Evolutionary conservation across 2,329 filamentous ascomycete species (phyloP).

Genomic region (Sporothrix schenckii): DNA sequence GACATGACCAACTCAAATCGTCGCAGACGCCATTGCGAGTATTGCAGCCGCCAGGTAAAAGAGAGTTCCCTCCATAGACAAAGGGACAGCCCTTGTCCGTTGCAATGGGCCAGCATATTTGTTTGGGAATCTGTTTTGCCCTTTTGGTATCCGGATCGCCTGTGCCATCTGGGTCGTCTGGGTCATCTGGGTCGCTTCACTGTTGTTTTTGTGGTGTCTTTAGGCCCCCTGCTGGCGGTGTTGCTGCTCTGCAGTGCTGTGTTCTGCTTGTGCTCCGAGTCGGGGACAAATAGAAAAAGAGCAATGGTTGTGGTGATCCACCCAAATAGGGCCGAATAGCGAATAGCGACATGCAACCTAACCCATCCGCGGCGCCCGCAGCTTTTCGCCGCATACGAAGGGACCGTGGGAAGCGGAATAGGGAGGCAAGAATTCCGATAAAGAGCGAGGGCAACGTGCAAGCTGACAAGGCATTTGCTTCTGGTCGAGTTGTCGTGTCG

Average conservation of each 20-base stretch:
- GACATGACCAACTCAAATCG: background rate
- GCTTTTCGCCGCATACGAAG: slow-evolving; percentile 25
- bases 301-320: slow-evolving; percentile 32
- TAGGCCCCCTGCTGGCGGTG: background rate
- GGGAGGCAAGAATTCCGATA: slow-evolving; percentile 25
- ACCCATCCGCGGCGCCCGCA: slow-evolving; percentile 31
- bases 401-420: slow-evolving; percentile 15
- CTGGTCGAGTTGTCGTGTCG: background rate
- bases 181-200: background rate
- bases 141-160: background rate
- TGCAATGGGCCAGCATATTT: background rate
- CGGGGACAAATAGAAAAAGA: slow-evolving; percentile 32
- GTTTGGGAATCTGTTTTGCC: background rate
- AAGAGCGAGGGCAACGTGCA: slow-evolving; percentile 19
- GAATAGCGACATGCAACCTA: slow-evolving; percentile 37
- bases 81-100: background rate
- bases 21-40: background rate
- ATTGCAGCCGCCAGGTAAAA: background rate
- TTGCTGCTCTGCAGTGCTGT: slow-evolving; percentile 19
- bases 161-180: background rate
- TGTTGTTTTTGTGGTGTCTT: background rate
- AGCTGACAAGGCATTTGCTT: slow-evolving; percentile 22
- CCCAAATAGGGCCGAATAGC: slow-evolving; percentile 38
- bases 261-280: slow-evolving; percentile 19
- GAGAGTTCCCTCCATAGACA: background rate